Conservation (phyloP, 2,329 filamentous ascomycete species). For the Endocalyx cinctus region DNA sequence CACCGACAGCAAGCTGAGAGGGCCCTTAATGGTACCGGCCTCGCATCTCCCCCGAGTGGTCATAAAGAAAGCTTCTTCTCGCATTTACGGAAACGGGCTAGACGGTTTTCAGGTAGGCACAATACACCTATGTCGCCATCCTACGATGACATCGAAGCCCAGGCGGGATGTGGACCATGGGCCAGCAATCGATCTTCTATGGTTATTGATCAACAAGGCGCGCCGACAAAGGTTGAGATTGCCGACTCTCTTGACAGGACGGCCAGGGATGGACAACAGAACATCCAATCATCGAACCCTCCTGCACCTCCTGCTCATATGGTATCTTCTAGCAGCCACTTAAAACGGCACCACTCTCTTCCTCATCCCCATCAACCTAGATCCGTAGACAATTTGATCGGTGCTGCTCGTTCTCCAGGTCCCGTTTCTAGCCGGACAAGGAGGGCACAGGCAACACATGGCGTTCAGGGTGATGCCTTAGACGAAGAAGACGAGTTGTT, state of each 20-base stretch:
- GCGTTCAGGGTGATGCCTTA: slow-evolving; percentile 84
- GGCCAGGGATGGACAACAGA: slow-evolving; percentile 49
- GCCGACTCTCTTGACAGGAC: slow-evolving; percentile 60
- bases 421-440: slow-evolving; percentile 78
- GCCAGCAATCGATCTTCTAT: slow-evolving; percentile 80
- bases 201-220: slow-evolving; percentile 58
- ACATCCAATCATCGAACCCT: slow-evolving; percentile 37
- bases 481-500: slow-evolving; percentile 95
- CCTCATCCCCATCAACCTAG: slow-evolving; percentile 59
- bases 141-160: slow-evolving; percentile 86
- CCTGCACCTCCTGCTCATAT: slow-evolving; percentile 53
- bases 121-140: slow-evolving; percentile 74
- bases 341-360: slow-evolving; percentile 63
- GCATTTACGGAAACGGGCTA: slow-evolving; percentile 87
- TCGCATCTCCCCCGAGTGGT: slow-evolving; percentile 70
- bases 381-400: slow-evolving; percentile 59
- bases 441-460: slow-evolving; percentile 69
- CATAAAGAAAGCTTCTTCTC: slow-evolving; percentile 98
- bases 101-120: slow-evolving; percentile 87
- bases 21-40: slow-evolving; percentile 77
- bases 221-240: slow-evolving; percentile 47
- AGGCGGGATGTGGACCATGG: slow-evolving; percentile 87
- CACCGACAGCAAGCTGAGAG: slow-evolving; percentile 89
- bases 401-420: slow-evolving; percentile 47
- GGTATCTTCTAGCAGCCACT: slow-evolving; percentile 42